Evolutionary conservation across 2,329 filamentous ascomycete genomes (phyloP).

Genomic region (Aspergillus sp.): DNA sequence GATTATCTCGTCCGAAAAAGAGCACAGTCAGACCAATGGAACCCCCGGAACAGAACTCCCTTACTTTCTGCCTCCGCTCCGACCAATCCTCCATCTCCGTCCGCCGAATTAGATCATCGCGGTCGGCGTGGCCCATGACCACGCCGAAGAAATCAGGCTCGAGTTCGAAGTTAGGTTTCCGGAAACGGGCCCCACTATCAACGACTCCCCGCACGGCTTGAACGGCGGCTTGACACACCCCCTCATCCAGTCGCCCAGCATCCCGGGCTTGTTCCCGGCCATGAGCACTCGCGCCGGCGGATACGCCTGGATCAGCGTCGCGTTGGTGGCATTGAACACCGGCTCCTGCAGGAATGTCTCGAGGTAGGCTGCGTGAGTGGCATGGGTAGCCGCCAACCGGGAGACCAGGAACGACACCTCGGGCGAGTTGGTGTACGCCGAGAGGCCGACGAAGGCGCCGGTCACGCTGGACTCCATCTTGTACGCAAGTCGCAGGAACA

Average conservation of each 20-base stretch:
- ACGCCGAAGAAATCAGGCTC: neutral
- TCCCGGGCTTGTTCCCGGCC: constrained; percentile 12
- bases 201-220: constrained; percentile 12
- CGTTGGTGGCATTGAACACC: constrained; percentile 13
- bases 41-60: too few species aligned
- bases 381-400: constrained; percentile 19
- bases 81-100: too few species aligned
- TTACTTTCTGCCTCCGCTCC: too few species aligned
- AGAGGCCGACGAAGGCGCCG: constrained; percentile 18
- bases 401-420: constrained; percentile 22
- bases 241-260: constrained; percentile 15
- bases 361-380: constrained; percentile 13
- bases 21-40: too few species aligned
- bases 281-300: constrained; percentile 14
- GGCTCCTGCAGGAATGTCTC: constrained; percentile 8
- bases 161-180: constrained; percentile 7
- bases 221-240: constrained; percentile 15
- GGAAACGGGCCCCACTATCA: constrained; percentile 15
- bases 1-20: too few species aligned
- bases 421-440: constrained; percentile 19
- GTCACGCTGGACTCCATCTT: constrained; percentile 12
- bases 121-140: too few species aligned
- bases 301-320: constrained; percentile 15
- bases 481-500: constrained; percentile 13
- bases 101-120: too few species aligned